Base-by-base conservation (phyloP, 352 stramenopile species). In the Phytophthora foliorum region DNA sequence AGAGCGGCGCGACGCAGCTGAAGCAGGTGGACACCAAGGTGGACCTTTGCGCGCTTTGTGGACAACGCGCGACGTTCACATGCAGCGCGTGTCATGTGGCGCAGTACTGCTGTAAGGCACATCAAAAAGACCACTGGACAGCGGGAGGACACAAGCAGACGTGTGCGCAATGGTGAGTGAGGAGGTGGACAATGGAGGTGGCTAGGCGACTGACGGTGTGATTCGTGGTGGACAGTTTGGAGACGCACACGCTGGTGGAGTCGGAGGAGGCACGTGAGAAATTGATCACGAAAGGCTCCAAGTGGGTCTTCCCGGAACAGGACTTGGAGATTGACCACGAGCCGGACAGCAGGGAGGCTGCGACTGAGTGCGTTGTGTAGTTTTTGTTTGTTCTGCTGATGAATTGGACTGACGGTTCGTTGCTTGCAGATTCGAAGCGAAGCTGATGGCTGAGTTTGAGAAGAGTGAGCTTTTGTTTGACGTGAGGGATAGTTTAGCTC, bases 101-200 rank as follows among this genome's bases (percentile, higher is more conserved):
- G 1, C 82, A 89, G 49, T 94, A 96, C 77, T 94, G 86, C 67
- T 82, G 78, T 58, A 91, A 92, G 63, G 70, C 57, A 16, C 85
- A 94, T 63, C 86, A 93, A 62, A 90, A 91, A 53, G 88, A 96
- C 63, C 86, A 94, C 74, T 93, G 84, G 86, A 82, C 67, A 27
- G 57, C 63, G 10, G 78, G 83, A 42, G 83, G 84, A 39, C 86
- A 93, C 77, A 96, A 93, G 54, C 54, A 72, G 14, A 81, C 82
- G 61, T 94, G 86, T 61, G 67, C 57, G 13, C 57, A 79, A 48
- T 90, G 87, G 84, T 93, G 46, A 38, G 74, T 70, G 42, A 22
- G 19, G 29, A 24, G 22, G 24, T 55, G 38, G 14, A 65, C 6
- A 19, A 17, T 42, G 29, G 6, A 50, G 31, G 41, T 60, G 9